Percentiles rank a stretch among this genome's conserved stretches.
phyloP scores from a whole-genome alignment of 768 basidiomycete species.

The Podaxis pistillaris region DNA sequence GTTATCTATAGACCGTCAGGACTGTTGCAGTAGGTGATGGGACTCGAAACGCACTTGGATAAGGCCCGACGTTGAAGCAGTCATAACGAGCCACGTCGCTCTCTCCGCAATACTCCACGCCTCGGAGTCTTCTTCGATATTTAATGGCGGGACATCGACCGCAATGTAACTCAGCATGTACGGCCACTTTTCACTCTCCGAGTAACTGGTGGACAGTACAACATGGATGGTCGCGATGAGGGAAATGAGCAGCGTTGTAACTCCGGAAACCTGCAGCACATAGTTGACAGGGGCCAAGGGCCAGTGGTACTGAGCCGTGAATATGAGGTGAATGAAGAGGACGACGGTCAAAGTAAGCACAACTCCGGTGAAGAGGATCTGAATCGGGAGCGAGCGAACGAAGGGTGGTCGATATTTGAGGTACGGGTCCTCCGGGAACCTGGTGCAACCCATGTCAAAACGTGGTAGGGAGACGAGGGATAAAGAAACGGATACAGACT shows the following conservation, averaged over 20 bases:
- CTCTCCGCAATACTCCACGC: constrained; percentile 65
- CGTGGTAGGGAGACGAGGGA: not conserved
- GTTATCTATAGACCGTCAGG: constrained; percentile 60
- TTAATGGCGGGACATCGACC: constrained; percentile 67
- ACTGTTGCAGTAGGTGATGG: not conserved
- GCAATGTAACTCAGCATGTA: constrained; percentile 95
- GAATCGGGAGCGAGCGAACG: constrained; percentile 85
- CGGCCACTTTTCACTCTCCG: constrained; percentile 79
- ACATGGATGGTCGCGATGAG: constrained; percentile 77
- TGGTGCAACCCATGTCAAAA: not conserved
- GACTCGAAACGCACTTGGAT: constrained; percentile 64
- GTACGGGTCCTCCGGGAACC: constrained; percentile 60
- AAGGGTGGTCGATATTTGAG: constrained; percentile 77
- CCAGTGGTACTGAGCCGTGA: constrained; percentile 96
- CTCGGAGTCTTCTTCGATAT: constrained; percentile 25
- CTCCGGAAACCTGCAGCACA: constrained; percentile 82
- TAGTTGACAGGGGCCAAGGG: constrained; percentile 93
- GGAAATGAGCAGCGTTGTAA: constrained; percentile 74
- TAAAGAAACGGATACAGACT: not conserved
- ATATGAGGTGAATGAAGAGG: constrained; percentile 87
- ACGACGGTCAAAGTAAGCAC: constrained; percentile 81
- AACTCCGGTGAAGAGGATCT: constrained; percentile 83
- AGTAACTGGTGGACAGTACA: constrained; percentile 56
- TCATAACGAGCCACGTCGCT: constrained; percentile 85
- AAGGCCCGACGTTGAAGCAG: constrained; percentile 77